phyloP scores from a whole-genome alignment of 2,329 filamentous ascomycete species.

The Pezicula radicicola region DNA sequence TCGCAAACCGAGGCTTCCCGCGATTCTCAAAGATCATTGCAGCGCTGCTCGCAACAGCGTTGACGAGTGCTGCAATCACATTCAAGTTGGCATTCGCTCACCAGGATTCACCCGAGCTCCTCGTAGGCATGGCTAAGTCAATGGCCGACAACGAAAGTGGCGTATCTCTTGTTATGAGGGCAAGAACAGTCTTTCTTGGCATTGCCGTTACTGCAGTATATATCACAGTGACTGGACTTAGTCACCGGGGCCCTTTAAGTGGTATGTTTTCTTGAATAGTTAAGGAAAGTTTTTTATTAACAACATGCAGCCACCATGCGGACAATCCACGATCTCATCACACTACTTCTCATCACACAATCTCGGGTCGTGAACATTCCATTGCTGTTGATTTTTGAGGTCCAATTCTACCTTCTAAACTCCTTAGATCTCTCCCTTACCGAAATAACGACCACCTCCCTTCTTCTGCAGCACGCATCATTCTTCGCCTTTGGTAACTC shows the following conservation, averaged over 20 bases:
- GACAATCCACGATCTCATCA: conserved; percentile 68
- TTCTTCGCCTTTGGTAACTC: conserved; percentile 92
- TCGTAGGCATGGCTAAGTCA: conserved; percentile 40
- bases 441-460: conserved; percentile 65
- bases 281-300: conserved; percentile 3
- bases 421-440: conserved; percentile 44
- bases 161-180: conserved; percentile 26
- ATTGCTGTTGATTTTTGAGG: conserved; percentile 72
- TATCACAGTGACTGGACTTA: conserved; percentile 41
- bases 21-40: conserved; percentile 24
- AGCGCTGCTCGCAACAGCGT: conserved; percentile 31
- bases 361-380: conserved; percentile 83
- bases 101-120: conserved; percentile 82
- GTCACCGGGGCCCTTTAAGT: conserved; percentile 12
- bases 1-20: conserved; percentile 20
- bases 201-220: conserved; percentile 33
- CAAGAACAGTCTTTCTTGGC: conserved; percentile 45
- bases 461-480: conserved; percentile 75
- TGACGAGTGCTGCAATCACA: conserved; percentile 58
- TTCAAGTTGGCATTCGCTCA: conserved; percentile 91
- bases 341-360: conserved; percentile 81
- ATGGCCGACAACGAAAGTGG: conserved; percentile 21
- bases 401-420: conserved; percentile 53
- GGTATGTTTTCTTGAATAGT: conserved; percentile 11
- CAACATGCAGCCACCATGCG: conserved; percentile 17